Conservation (phyloP, 495 filamentous ascomycete genomes). For the Bacidia rubella region DNA sequence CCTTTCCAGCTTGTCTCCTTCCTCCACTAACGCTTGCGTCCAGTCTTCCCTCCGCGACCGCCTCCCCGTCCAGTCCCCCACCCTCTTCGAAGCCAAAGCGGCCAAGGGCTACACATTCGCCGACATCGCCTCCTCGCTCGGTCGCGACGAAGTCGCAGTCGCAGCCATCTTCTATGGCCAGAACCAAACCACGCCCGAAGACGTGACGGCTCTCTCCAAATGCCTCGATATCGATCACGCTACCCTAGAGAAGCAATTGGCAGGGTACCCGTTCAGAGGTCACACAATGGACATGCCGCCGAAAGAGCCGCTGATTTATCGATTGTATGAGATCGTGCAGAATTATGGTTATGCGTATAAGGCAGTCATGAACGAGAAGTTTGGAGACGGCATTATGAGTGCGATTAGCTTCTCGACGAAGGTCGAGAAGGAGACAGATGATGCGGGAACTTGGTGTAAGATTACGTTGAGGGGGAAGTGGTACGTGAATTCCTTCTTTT, state of each 20-base stretch:
- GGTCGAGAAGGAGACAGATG: slow-evolving; percentile 91
- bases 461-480: slow-evolving; percentile 93
- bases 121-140: slow-evolving; percentile 58
- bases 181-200: slow-evolving; percentile 62
- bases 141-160: slow-evolving; percentile 76
- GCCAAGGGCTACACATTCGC: slow-evolving; percentile 64
- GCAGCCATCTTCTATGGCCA: slow-evolving; percentile 96
- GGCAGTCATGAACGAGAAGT: slow-evolving; percentile 95
- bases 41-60: slow-evolving; percentile 29
- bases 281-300: slow-evolving; percentile 85
- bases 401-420: slow-evolving; percentile 87
- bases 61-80: slow-evolving; percentile 54
- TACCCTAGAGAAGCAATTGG: slow-evolving; percentile 46
- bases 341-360: slow-evolving; percentile 98
- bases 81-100: slow-evolving; percentile 80
- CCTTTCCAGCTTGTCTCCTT: no score
- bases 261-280: slow-evolving; percentile 71
- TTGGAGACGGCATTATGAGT: slow-evolving; percentile 98
- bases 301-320: slow-evolving; percentile 83
- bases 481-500: slow-evolving; percentile 34
- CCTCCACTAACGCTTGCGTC: no score
- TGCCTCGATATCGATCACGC: slow-evolving; percentile 50
- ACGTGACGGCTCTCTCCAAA: slow-evolving; percentile 56
- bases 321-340: slow-evolving; percentile 92
- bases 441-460: slow-evolving; percentile 71